Base-by-base conservation (phyloP, 805 yeast genomes). In the Metschnikowia noctiluminum region DNA sequence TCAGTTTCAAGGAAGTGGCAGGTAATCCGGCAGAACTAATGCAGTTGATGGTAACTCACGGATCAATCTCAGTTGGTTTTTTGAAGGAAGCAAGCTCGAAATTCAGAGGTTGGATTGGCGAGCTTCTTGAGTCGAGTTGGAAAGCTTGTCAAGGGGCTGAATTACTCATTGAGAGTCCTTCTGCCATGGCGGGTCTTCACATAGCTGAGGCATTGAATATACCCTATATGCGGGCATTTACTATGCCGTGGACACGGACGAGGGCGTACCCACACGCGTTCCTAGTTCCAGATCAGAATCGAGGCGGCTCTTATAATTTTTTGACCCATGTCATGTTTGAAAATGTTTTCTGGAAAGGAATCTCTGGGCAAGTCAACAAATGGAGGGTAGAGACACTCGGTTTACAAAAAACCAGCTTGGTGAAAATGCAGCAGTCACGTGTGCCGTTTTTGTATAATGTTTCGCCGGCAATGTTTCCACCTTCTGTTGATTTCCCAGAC, bases 221-320 rank as follows among this genome's bases (percentile, higher is more conserved):
- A 48, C 96, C 98, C 0, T 92, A 92, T 63, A 87, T 88, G 71
- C 76, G 97, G 59, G 97, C 97, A 0, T 92, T 92, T 63, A 92
- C 98, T 0, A 92, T 92, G 98, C 98, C 98, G 0, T 92, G 98
- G 98, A 89, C 97, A 0, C 71, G 96, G 52, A 91, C 98, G 0
- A 76, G 96, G 56, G 96, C 97, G 0, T 92, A 92, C 62, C 97
- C 97, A 1, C 97, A 92, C 72, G 97, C 98, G 0, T 90, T 92
- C 55, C 82, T 91, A 62, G 96, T 89, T 7, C 97, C 98, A 0
- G 97, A 90, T 51, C 95, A 88, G 66, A 89, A 86, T 62, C 79
- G 86, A 63, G 97, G 97, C 10, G 97, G 97, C 2, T 85, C 91
- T 9, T 92, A 92, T 68, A 92, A 92, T 62, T 88, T 89, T 61